phyloP scores from a whole-genome alignment of 2,329 filamentous ascomycete species.

The Microsporum ferrugineum region DNA sequence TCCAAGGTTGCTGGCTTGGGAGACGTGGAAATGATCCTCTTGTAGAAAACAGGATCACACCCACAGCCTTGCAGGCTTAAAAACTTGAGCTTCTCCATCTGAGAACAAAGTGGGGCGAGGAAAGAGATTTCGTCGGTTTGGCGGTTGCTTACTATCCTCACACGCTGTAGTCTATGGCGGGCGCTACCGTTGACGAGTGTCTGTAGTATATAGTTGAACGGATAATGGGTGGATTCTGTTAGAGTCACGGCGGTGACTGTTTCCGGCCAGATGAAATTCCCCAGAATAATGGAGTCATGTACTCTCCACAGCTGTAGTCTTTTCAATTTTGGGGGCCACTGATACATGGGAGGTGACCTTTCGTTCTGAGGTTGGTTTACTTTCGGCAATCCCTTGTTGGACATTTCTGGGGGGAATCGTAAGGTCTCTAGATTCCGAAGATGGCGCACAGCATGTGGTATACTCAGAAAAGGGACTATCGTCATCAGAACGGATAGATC shows the following conservation, averaged over 20 bases:
- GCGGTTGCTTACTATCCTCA: slow-evolving; percentile 13
- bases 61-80: slow-evolving; percentile 25
- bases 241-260: slow-evolving; percentile 14
- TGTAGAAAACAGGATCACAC: slow-evolving; percentile 17
- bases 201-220: not conserved
- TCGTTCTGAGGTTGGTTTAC: not conserved
- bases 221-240: not conserved
- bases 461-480: not conserved
- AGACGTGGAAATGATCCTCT: not conserved
- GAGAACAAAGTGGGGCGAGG: slow-evolving; percentile 1
- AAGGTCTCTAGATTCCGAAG: slow-evolving; percentile 25
- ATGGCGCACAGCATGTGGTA: not conserved
- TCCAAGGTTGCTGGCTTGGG: slow-evolving; percentile 15
- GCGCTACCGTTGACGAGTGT: not conserved
- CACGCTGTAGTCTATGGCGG: not conserved
- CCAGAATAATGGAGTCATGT: not conserved
- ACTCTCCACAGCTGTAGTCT: slow-evolving; percentile 11
- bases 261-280: slow-evolving; percentile 12
- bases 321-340: slow-evolving; percentile 22
- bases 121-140: slow-evolving; percentile 13
- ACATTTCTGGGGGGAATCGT: slow-evolving; percentile 28
- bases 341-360: not conserved
- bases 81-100: slow-evolving; percentile 20
- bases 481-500: not conserved
- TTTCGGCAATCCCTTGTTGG: not conserved